phyloP scores from a whole-genome alignment of 371 early-diverging fungal genomes.

The Mucor mucedo region DNA sequence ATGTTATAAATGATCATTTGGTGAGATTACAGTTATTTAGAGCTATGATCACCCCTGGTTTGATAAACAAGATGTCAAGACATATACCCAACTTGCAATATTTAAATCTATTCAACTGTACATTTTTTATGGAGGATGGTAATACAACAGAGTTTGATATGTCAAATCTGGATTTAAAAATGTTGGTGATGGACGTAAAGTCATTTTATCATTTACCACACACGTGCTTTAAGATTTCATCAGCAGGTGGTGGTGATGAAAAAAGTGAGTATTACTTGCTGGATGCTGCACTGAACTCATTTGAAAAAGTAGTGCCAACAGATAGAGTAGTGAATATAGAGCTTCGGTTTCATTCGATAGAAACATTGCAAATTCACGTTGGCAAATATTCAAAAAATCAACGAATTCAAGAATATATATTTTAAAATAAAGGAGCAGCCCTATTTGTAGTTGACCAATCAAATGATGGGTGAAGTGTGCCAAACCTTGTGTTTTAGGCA shows the following conservation, averaged over 20 bases:
- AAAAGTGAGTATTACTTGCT: background rate
- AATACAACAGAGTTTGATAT: background rate
- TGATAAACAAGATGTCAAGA: background rate
- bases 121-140: background rate
- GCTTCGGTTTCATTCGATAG: no score
- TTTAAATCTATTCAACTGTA: background rate
- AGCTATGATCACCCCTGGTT: background rate
- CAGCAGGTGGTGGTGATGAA: background rate
- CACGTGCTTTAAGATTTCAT: background rate
- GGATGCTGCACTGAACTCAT: background rate
- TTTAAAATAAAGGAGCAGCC: background rate
- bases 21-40: background rate
- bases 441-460: constrained; percentile 7
- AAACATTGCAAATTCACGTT: background rate
- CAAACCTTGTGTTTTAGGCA: constrained; percentile 14
- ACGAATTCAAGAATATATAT: background rate
- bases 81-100: background rate
- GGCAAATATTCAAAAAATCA: background rate
- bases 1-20: no score
- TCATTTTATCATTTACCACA: background rate
- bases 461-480: constrained; percentile 10
- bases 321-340: no score
- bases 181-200: background rate
- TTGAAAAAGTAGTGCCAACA: no score
- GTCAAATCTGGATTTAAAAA: background rate